These are phyloP conservation scores for Tetrahymena thermophila DNA, from an alignment of 73 alveolate species.

Conservation along the genomic window DNA sequence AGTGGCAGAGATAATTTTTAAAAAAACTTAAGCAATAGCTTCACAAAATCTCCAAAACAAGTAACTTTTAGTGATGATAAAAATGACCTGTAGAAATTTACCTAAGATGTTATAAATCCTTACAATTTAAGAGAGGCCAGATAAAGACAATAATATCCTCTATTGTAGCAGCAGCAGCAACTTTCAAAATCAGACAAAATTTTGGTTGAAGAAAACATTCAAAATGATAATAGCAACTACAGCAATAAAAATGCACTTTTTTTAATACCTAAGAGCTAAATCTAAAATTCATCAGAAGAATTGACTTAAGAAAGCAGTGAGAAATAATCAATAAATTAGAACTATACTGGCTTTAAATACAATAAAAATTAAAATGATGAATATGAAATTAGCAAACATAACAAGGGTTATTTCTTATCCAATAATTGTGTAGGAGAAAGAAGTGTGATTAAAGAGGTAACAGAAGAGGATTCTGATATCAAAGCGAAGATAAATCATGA, in stretches of 20 bases:
- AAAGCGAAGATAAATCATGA: not conserved
- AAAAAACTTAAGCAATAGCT: not conserved
- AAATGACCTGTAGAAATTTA: not conserved
- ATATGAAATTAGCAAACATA: not conserved
- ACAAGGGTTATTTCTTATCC: not conserved
- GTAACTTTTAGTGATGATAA: not conserved
- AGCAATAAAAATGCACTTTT: not conserved
- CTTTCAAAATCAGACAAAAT: not conserved
- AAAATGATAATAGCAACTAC: not conserved
- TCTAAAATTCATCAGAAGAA: not conserved
- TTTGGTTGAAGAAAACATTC: not conserved
- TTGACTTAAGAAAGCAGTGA: not conserved
- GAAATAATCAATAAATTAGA: not conserved
- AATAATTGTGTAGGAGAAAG: not conserved
- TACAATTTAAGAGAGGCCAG: not conserved
- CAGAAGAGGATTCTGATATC: not conserved
- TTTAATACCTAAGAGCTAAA: not conserved
- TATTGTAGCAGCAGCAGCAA: not conserved
- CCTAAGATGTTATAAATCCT: not conserved
- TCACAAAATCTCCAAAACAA: not conserved
- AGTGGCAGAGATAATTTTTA: not conserved
- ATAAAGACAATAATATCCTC: not conserved
- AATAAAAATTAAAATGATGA: not conserved
- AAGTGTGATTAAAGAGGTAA: not conserved
- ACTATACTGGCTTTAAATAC: not conserved